A percentile compares a stretch with the other conserved stretches of the same genome.
phyloP scores from a whole-genome alignment of 768 basidiomycete genomes.

The Phlebiopsis gigantea region DNA sequence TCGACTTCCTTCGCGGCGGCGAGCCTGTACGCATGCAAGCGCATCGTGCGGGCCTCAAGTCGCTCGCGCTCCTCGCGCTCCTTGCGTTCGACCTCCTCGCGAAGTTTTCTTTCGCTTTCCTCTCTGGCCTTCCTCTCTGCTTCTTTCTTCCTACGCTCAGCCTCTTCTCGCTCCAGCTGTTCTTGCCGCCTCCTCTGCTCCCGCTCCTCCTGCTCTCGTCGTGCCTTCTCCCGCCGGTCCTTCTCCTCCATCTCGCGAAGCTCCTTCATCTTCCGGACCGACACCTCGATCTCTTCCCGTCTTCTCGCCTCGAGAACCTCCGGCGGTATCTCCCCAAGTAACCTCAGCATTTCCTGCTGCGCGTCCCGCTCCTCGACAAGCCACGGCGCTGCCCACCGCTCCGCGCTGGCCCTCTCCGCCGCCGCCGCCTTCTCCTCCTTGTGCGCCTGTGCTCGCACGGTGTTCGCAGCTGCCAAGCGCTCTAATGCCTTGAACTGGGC shows the following conservation, averaged over 20 bases:
- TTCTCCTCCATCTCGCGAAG: not conserved
- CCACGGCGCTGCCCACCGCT: not conserved
- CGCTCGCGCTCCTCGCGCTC: not conserved
- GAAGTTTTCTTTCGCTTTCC: not conserved
- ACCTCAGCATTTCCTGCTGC: not conserved
- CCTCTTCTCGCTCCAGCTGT: not conserved
- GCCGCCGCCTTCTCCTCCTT: not conserved
- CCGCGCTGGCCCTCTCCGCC: not conserved
- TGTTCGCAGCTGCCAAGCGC: too few relatives aligned
- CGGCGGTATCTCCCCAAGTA: not conserved
- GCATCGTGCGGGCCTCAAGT: not conserved
- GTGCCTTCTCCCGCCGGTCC: not conserved
- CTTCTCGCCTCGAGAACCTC: not conserved
- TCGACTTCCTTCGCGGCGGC: not conserved
- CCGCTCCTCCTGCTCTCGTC: not conserved
- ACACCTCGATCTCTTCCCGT: not conserved
- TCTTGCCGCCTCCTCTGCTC: not conserved
- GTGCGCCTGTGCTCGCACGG: not conserved
- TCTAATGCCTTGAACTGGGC: not conserved
- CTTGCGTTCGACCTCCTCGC: not conserved
- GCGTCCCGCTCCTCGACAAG: not conserved
- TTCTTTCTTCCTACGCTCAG: not conserved
- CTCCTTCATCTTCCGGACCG: constrained; percentile 3
- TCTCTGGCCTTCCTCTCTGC: not conserved
- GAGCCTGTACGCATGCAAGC: not conserved